Evolutionary conservation across 768 basidiomycete genomes (phyloP).

Genomic region (Suillus lakei): DNA sequence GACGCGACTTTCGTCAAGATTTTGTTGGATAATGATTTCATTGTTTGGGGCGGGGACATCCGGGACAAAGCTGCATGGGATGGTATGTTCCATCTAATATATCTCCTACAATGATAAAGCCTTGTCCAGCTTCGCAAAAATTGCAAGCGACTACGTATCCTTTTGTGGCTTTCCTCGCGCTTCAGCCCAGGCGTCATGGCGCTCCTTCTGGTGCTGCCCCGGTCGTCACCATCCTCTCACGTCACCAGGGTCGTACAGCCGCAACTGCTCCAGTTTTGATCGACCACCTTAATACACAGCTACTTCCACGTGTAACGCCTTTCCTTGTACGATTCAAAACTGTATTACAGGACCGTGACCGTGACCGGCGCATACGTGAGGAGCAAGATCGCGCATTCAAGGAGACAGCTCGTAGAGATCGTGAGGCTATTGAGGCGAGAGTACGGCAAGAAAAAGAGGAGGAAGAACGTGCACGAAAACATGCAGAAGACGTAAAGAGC

Average conservation of each 20-base stretch:
- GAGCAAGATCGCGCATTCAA: constrained; percentile 84
- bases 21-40: constrained; percentile 72
- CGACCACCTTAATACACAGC: constrained; percentile 67
- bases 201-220: constrained; percentile 44
- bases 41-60: constrained; percentile 94
- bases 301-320: constrained; percentile 82
- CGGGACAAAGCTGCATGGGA: constrained; percentile 83
- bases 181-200: constrained; percentile 70
- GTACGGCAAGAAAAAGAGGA: constrained; percentile 50
- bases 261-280: constrained; percentile 70
- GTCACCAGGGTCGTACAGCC: constrained; percentile 73
- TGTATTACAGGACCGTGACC: constrained; percentile 52
- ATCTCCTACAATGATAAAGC: constrained; percentile 14
- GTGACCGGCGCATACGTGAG: constrained; percentile 67
- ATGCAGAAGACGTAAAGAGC: constrained; percentile 39
- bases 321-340: constrained; percentile 69
- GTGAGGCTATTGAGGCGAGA: constrained; percentile 64
- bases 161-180: constrained; percentile 88
- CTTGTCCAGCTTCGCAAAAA: constrained; percentile 59
- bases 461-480: constrained; percentile 39
- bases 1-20: constrained; percentile 70
- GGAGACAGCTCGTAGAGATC: constrained; percentile 66
- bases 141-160: constrained; percentile 91
- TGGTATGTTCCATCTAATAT: constrained; percentile 41
- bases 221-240: constrained; percentile 79